Base-by-base conservation (phyloP, 2,329 filamentous ascomycete genomes). In the Diaporthe sp. region DNA sequence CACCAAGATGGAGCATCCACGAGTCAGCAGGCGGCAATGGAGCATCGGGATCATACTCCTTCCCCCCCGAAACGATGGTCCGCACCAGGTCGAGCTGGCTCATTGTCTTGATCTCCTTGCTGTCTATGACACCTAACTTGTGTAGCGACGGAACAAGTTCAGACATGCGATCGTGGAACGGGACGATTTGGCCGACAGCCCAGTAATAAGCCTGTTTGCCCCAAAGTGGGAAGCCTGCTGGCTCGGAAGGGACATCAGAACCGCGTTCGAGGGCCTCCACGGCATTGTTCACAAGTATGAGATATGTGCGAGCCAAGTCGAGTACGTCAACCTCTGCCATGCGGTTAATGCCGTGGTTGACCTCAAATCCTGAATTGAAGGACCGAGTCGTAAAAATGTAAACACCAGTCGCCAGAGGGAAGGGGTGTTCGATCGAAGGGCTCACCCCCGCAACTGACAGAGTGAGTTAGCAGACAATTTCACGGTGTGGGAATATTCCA, bases 161-260 rank as follows among this genome's bases (percentile, higher is more conserved):
- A 12, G 28, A 15, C 61, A 76, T 73, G 17, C 42, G 59, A 6
- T 65, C 42, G 39, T 65, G 59, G 12, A 65, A 65, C 4, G 17
- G 59, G 6, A 44, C 31, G 17, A 46, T 46, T 28, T 44, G 39
- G 39, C 25, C 59, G 25, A 65, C 59, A 31, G 25, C 59, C 46
- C 69, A 73, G 57, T 78, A 78, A 62, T 77, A 78, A 6, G 76
- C 77, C 3, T 72, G 37, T 25, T 62, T 67, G 2, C 76, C 76
- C 76, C 76, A 77, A 3, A 76, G n/a, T 15, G 70, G 70, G 44
- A 72, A 72, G 9, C 57, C 42, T 7, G 75, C 42, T 2, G 53
- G 61, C 31, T 55, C 70, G 58, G 28, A 10, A 22, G 59, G 59
- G 25, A 65, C 59, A 31, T 65, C 59, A 4, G 59, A n/a, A 22